These are phyloP conservation scores for Spinacia oleracea DNA, from an alignment of 179 eudicot genomes.

Conservation along the genomic window DNA sequence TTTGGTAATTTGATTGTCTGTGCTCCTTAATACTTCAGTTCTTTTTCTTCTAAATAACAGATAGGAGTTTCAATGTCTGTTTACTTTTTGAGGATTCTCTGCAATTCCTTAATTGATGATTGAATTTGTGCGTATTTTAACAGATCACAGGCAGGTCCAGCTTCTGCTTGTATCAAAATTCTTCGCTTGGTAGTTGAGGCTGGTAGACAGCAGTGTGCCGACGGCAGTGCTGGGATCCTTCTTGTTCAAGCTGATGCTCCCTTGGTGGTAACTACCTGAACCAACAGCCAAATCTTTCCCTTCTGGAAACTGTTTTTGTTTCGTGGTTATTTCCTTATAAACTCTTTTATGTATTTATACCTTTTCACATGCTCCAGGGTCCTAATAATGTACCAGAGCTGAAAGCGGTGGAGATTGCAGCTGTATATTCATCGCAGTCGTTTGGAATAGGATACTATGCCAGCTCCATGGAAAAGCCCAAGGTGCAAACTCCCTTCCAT, in stretches of 20 bases:
- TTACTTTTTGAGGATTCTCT: not conserved
- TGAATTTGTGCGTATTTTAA: not conserved
- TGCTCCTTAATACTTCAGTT: not conserved
- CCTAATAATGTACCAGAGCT: conserved; percentile 44
- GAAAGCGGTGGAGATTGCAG: conserved; percentile 83
- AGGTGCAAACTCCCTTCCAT: conserved; percentile 43
- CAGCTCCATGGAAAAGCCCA: conserved; percentile 84
- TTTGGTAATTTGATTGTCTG: not conserved
- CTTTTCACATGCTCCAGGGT: conserved; percentile 34
- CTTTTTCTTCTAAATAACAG: not conserved
- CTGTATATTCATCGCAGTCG: conserved; percentile 71
- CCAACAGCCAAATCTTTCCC: not conserved
- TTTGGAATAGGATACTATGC: conserved; percentile 90
- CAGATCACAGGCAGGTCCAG: conserved; percentile 89
- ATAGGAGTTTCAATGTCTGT: not conserved
- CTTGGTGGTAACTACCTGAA: conserved; percentile 38
- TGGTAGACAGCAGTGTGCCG: conserved; percentile 44
- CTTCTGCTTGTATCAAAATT: conserved; percentile 78
- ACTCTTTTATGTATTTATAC: not conserved
- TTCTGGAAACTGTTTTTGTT: not conserved
- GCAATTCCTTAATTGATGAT: conserved; percentile 2
- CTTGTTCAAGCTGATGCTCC: conserved; percentile 81
- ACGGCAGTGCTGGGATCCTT: conserved; percentile 79
- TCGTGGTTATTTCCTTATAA: not conserved
- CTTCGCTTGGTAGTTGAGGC: conserved; percentile 47